Conservation (phyloP, 2,329 filamentous ascomycete species). For the Lachnellula arida region DNA sequence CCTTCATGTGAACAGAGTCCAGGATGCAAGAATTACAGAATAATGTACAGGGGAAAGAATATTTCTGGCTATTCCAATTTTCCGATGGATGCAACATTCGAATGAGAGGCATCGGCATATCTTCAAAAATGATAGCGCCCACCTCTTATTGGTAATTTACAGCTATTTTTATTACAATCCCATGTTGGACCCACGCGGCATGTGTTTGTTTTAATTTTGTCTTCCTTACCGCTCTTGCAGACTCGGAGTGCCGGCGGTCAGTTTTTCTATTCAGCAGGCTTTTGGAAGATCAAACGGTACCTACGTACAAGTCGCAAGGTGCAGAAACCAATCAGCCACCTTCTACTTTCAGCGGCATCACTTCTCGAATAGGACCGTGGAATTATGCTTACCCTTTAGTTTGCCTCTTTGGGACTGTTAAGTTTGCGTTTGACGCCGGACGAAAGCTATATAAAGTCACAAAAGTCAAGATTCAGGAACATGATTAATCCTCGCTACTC, state of each 20-base stretch:
- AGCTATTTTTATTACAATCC: neutral
- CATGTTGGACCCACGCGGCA: constrained; percentile 1
- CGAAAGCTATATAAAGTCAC: neutral
- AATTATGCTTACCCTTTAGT: neutral
- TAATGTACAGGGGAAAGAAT: neutral
- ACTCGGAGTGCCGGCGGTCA: neutral
- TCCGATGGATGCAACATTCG: neutral
- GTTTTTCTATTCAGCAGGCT: constrained; percentile 1
- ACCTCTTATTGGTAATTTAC: neutral
- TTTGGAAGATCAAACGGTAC: neutral
- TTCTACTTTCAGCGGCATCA: constrained; percentile 2
- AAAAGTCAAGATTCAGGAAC: neutral
- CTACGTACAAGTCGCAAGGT: neutral
- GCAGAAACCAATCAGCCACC: constrained; percentile 1
- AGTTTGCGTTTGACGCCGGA: neutral
- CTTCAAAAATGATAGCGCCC: neutral
- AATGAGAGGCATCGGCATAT: neutral
- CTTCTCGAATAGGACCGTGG: neutral
- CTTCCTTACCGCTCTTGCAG: neutral
- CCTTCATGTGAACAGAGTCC: neutral
- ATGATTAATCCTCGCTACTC: neutral
- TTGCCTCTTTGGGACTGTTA: constrained; percentile 2
- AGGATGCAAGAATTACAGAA: neutral
- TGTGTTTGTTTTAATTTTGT: neutral
- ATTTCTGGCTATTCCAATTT: neutral